A percentile compares a stretch with the other conserved stretches of the same genome.
These are phyloP conservation scores for Barnettozyma pratensis DNA, from an alignment of 805 yeast species.

Conservation along the genomic window DNA sequence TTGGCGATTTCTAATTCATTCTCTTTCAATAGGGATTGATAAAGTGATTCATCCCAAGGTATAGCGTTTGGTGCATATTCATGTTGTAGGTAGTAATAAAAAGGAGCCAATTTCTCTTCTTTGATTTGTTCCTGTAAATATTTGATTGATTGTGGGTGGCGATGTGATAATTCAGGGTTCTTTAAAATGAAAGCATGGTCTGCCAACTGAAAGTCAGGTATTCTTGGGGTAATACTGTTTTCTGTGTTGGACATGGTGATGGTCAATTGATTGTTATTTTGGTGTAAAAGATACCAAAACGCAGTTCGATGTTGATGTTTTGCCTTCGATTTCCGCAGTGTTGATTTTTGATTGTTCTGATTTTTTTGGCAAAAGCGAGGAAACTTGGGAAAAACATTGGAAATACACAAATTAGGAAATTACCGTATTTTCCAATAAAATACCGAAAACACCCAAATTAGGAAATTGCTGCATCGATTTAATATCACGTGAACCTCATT, in stretches of 20 bases:
- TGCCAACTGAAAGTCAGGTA: constrained; percentile 82
- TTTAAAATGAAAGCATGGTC: constrained; percentile 68
- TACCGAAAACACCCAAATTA: not conserved
- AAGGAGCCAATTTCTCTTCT: constrained; percentile 70
- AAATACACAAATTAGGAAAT: not conserved
- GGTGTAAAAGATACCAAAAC: not conserved
- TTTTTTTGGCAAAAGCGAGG: not conserved
- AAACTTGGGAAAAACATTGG: not conserved
- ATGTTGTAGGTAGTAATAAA: constrained; percentile 62
- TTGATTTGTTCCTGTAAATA: constrained; percentile 51
- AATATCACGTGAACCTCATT: too few species aligned
- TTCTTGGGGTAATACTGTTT: constrained; percentile 27
- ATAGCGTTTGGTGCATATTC: constrained; percentile 35
- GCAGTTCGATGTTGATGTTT: not conserved
- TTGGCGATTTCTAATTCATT: constrained; percentile 53
- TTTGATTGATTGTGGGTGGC: constrained; percentile 38
- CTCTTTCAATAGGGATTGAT: constrained; percentile 40
- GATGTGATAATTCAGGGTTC: constrained; percentile 31
- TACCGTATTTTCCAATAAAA: not conserved
- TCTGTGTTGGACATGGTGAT: constrained; percentile 12
- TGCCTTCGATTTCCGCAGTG: not conserved
- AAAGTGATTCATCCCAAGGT: constrained; percentile 58
- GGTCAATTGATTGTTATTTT: not conserved
- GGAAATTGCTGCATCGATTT: not conserved
- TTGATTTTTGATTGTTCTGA: not conserved